Evolutionary conservation across 2,329 filamentous ascomycete species (phyloP).

Genomic region (Camillea tinctor): DNA sequence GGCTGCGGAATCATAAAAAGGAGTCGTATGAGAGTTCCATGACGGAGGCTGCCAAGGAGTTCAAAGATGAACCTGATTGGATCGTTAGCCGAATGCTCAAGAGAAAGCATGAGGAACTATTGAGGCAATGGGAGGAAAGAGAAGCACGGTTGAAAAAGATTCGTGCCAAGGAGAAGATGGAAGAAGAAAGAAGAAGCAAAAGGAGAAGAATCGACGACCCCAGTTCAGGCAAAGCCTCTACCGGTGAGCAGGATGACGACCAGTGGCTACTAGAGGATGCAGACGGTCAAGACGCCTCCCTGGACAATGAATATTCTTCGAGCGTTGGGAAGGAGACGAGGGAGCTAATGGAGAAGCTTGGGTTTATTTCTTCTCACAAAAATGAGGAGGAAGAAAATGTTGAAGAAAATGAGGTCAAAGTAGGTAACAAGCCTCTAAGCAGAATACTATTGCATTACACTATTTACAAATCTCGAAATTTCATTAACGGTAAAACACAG

Average conservation of each 20-base stretch:
- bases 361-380: constrained; percentile 39
- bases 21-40: constrained; percentile 53
- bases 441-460: neutral
- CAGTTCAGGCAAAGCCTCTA: constrained; percentile 12
- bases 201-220: constrained; percentile 44
- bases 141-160: constrained; percentile 69
- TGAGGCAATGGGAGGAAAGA: constrained; percentile 66
- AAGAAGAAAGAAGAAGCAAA: constrained; percentile 51
- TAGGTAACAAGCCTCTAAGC: constrained; percentile 26
- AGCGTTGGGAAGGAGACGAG: constrained; percentile 73
- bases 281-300: constrained; percentile 48
- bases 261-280: constrained; percentile 73
- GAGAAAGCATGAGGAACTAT: constrained; percentile 65
- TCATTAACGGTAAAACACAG: constrained; percentile 30
- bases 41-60: constrained; percentile 41
- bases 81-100: constrained; percentile 74
- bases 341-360: constrained; percentile 68
- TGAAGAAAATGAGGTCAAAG: constrained; percentile 67
- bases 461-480: neutral
- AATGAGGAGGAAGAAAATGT: constrained; percentile 43
- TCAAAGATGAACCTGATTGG: constrained; percentile 77
- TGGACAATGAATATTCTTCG: constrained; percentile 41
- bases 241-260: constrained; percentile 43
- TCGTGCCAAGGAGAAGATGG: constrained; percentile 60
- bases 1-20: constrained; percentile 81